phyloP scores from a whole-genome alignment of 495 filamentous ascomycete species.

The Tuber brumale region DNA sequence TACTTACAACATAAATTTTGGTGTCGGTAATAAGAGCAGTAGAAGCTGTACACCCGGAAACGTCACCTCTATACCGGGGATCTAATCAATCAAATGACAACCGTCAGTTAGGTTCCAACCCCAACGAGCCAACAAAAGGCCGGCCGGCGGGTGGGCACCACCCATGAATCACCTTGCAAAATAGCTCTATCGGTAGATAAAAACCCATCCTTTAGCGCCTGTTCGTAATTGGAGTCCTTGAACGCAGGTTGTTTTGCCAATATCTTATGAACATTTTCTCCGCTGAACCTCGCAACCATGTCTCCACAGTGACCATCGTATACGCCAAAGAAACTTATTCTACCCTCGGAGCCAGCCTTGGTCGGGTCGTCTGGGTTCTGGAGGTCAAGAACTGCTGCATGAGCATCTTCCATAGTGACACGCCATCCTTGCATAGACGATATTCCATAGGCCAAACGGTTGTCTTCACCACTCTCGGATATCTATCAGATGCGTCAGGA shows the following conservation, averaged over 20 bases:
- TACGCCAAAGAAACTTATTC: slow-evolving; percentile 93
- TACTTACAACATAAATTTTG: slow-evolving; percentile 88
- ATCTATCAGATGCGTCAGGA: slow-evolving; percentile 50
- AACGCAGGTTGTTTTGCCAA: slow-evolving; percentile 89
- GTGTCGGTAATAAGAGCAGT: slow-evolving; percentile 79
- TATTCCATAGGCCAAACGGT: slow-evolving; percentile 81
- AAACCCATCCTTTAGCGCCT: slow-evolving; percentile 95
- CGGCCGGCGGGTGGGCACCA: not conserved
- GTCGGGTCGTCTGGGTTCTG: slow-evolving; percentile 56
- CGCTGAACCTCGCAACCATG: slow-evolving; percentile 87
- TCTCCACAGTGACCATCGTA: slow-evolving; percentile 97
- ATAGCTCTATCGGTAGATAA: slow-evolving; percentile 93
- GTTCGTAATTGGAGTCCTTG: slow-evolving; percentile 82
- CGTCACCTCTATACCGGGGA: slow-evolving; percentile 92
- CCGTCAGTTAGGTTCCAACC: slow-evolving; percentile 28
- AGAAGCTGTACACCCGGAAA: slow-evolving; percentile 94
- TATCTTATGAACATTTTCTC: slow-evolving; percentile 88
- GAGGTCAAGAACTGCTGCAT: slow-evolving; percentile 81
- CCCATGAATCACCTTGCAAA: slow-evolving; percentile 62
- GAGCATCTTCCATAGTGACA: slow-evolving; percentile 98
- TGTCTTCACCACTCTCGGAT: slow-evolving; percentile 85
- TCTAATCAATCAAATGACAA: slow-evolving; percentile 52
- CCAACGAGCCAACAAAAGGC: slow-evolving; percentile 19
- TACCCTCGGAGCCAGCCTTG: slow-evolving; percentile 59
- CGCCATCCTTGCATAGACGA: slow-evolving; percentile 99